phyloP scores from a whole-genome alignment of 164 flowering plant species.

The Tinospora cordifolia region DNA sequence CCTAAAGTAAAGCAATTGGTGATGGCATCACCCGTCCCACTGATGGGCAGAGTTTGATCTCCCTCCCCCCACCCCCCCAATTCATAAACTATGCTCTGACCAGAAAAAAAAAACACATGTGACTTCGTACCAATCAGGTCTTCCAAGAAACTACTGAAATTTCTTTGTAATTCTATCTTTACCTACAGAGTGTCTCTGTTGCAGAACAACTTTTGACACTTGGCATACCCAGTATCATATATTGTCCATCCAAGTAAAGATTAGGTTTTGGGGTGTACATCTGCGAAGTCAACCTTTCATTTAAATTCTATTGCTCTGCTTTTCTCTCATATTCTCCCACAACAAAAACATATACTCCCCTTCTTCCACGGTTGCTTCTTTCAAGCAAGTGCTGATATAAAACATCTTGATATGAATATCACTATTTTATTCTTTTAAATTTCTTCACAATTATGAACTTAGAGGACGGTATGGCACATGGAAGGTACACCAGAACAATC shows the following conservation, averaged over 20 bases:
- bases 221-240: slow-evolving; percentile 6
- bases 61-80: too few species aligned
- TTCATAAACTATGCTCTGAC: too few species aligned
- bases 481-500: background rate
- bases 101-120: too few species aligned
- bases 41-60: too few species aligned
- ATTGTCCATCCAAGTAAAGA: slow-evolving; percentile 9
- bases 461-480: too few species aligned
- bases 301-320: background rate
- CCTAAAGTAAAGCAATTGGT: background rate
- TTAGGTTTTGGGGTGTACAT: background rate
- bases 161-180: background rate
- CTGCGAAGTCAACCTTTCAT: slow-evolving; percentile 1
- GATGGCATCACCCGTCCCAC: background rate
- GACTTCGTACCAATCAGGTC: background rate
- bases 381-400: background rate
- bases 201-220: background rate
- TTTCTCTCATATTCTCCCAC: background rate
- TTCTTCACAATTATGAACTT: background rate
- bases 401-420: background rate
- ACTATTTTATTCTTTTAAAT: background rate
- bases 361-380: background rate
- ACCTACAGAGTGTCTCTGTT: background rate
- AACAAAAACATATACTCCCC: slow-evolving; percentile 3
- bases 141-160: background rate